These are phyloP conservation scores for Emericellopsis cladophorae DNA, from an alignment of 2,329 filamentous ascomycete species.

Conservation along the genomic window DNA sequence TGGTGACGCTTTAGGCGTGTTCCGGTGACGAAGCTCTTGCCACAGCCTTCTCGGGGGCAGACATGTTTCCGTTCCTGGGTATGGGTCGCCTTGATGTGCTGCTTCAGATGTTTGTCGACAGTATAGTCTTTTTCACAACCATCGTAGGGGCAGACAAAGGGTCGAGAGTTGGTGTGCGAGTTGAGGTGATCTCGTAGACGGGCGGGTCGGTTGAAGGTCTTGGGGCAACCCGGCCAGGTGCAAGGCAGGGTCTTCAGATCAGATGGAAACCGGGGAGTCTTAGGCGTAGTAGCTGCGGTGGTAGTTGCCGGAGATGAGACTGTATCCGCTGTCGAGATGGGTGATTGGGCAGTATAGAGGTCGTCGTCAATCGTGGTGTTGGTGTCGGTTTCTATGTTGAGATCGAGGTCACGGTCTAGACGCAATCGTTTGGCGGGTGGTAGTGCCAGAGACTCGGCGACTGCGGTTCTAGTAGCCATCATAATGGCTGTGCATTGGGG, in stretches of 20 bases:
- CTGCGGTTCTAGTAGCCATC: too few species aligned
- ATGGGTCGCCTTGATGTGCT: conserved; percentile 76
- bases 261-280: conserved; percentile 44
- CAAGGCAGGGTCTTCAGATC: conserved; percentile 69
- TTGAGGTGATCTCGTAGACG: conserved; percentile 69
- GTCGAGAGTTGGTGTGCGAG: conserved; percentile 75
- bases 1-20: conserved; percentile 67
- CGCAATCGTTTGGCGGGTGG: too few species aligned
- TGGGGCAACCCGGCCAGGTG: conserved; percentile 59
- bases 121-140: conserved; percentile 76
- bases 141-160: conserved; percentile 58
- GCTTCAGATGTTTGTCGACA: conserved; percentile 73
- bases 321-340: conserved; percentile 15
- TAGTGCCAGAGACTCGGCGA: too few species aligned
- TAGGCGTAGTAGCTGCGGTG: conserved; percentile 24
- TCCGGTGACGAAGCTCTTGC: conserved; percentile 69
- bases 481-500: too few species aligned
- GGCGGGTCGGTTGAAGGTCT: conserved; percentile 79
- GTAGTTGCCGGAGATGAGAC: conserved; percentile 15
- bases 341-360: conserved; percentile 15
- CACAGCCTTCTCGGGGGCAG: conserved; percentile 62
- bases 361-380: conserved; percentile 11
- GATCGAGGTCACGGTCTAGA: too few species aligned
- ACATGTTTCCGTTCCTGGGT: conserved; percentile 55
- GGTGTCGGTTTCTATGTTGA: too few species aligned